Conservation (phyloP, 495 filamentous ascomycete species). For the Neurospora pannonica region DNA sequence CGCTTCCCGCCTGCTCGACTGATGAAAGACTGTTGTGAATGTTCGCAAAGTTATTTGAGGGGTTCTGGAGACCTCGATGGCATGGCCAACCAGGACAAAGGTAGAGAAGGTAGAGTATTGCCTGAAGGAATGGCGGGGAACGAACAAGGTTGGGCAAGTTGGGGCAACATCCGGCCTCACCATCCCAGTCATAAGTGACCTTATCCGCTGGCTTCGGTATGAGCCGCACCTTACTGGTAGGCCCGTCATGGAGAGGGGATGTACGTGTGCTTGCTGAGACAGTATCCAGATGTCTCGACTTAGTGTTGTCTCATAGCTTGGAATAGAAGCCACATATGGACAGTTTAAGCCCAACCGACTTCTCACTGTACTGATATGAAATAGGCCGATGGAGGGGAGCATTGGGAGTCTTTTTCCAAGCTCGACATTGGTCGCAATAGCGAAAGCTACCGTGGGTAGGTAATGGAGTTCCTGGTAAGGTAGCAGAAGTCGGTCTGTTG, state of each 20-base stretch:
- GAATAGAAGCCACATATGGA: background rate
- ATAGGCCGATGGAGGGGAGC: background rate
- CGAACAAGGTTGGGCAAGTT: background rate
- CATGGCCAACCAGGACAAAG: background rate
- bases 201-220: background rate
- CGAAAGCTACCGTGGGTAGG: conserved; percentile 1
- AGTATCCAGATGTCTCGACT: conserved; percentile 2
- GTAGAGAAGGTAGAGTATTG: background rate
- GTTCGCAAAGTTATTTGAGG: background rate
- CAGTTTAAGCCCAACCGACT: background rate
- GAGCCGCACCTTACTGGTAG: background rate
- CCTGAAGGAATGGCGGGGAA: background rate
- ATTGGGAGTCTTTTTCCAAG: background rate
- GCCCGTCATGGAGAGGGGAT: background rate
- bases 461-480: background rate
- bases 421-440: background rate
- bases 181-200: background rate
- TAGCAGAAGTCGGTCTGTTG: background rate
- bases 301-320: conserved; percentile 5
- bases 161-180: background rate
- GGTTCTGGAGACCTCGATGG: background rate
- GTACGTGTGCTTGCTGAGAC: conserved; percentile 9
- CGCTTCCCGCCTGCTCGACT: background rate
- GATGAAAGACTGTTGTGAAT: background rate
- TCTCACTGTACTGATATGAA: background rate